Conservation (phyloP, 306 rosid species). For the Canavalia ensiformis region DNA sequence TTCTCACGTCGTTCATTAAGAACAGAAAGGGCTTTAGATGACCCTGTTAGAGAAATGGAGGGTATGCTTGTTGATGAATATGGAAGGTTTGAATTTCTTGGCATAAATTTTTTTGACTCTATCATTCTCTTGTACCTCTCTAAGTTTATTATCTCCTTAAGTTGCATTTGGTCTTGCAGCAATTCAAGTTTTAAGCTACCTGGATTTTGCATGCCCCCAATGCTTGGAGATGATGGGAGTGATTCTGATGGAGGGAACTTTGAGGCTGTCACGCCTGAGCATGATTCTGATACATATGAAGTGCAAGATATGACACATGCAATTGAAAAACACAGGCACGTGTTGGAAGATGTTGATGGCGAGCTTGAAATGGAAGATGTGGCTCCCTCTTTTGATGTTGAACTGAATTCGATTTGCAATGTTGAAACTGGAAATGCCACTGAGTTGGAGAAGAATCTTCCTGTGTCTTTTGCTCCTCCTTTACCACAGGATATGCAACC, state of each 20-base stretch:
- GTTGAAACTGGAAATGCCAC: constrained; percentile 48
- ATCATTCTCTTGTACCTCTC: constrained; percentile 4
- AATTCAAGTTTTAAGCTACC: constrained; percentile 96
- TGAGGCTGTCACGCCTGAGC: constrained; percentile 91
- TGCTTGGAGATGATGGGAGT: constrained; percentile 87
- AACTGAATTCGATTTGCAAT: constrained; percentile 62
- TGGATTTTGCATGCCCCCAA: constrained; percentile 90
- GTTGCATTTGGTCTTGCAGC: constrained; percentile 61
- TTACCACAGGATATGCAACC: constrained; percentile 73
- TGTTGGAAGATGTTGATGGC: constrained; percentile 96
- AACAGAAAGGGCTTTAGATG: constrained; percentile 95
- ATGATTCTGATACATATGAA: constrained; percentile 61
- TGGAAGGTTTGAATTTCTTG: constrained; percentile 85
- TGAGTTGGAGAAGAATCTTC: constrained; percentile 60
- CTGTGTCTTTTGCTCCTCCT: constrained; percentile 63
- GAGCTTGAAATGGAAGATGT: constrained; percentile 99
- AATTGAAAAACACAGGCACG: constrained; percentile 77
- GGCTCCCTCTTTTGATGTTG: constrained; percentile 84
- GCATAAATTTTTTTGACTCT: constrained; percentile 24
- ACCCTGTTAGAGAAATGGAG: constrained; percentile 99
- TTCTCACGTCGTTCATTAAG: constrained; percentile 82
- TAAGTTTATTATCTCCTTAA: constrained; percentile 19
- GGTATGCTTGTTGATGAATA: constrained; percentile 98
- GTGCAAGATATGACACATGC: constrained; percentile 57
- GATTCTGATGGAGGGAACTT: constrained; percentile 94